Conservation (phyloP, 495 filamentous ascomycete species). For the Lasiosphaeris hirsuta region DNA sequence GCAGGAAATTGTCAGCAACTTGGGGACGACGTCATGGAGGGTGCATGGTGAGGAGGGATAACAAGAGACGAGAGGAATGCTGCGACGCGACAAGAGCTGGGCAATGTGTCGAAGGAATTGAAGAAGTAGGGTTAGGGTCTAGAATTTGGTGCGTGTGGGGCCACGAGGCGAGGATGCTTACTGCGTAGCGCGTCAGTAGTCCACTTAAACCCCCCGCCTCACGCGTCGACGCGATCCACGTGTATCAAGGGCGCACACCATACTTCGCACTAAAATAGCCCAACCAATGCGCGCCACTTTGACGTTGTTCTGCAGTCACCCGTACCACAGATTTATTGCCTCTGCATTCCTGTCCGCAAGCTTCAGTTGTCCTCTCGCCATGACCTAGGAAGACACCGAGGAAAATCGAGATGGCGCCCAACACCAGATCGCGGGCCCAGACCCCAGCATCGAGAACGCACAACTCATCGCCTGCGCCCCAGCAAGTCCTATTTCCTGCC, state of each 20-base stretch:
- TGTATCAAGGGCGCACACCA: background rate
- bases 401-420: constrained; percentile 28
- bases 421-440: constrained; percentile 26
- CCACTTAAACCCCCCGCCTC: constrained; percentile 1
- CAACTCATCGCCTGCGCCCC: constrained; percentile 33
- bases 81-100: no score
- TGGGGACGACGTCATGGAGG: background rate
- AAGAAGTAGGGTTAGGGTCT: background rate
- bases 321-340: background rate
- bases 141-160: background rate
- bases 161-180: background rate
- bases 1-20: constrained; percentile 4
- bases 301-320: background rate
- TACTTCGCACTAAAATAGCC: background rate
- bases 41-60: background rate
- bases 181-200: background rate
- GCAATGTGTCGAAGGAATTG: background rate
- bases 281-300: background rate
- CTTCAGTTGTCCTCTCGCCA: background rate
- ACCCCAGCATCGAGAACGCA: constrained; percentile 33
- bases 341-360: background rate
- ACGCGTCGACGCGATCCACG: constrained; percentile 10
- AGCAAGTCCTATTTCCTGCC: constrained; percentile 39
- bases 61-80: background rate
- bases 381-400: background rate